These are phyloP conservation scores for Tephrocybe sp. DNA, from an alignment of 768 basidiomycete genomes.

Conservation along the genomic window DNA sequence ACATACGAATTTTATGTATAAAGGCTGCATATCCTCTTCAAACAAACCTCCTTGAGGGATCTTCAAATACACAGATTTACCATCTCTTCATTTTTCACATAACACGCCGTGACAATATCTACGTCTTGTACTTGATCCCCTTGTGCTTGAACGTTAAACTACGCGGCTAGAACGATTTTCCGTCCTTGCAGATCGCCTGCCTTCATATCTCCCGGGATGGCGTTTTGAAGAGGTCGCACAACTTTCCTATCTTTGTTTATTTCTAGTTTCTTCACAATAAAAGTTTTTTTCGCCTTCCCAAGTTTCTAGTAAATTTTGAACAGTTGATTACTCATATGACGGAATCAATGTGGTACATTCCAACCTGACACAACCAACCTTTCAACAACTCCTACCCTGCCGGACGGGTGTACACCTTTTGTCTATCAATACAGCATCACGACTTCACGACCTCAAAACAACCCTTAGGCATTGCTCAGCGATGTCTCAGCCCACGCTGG, in stretches of 20 bases:
- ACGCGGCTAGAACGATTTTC: constrained; percentile 52
- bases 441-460: neutral
- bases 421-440: neutral
- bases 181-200: constrained; percentile 60
- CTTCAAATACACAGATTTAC: too few relatives aligned
- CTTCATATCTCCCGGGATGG: constrained; percentile 38
- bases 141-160: constrained; percentile 68
- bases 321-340: neutral
- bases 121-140: constrained; percentile 46
- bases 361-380: neutral
- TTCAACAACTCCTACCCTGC: neutral
- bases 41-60: too few relatives aligned
- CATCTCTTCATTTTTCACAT: neutral
- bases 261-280: neutral
- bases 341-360: neutral
- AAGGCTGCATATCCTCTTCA: too few relatives aligned
- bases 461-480: too few relatives aligned
- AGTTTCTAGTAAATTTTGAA: neutral
- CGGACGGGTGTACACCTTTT: neutral
- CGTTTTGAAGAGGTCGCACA: constrained; percentile 51
- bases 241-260: constrained; percentile 4
- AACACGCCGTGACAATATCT: constrained; percentile 57
- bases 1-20: neutral
- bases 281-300: neutral
- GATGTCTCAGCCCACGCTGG: constrained; percentile 3